Evolutionary conservation across 345 rosid species (phyloP), one percentile per base, ranked within the genome.

Genomic region (Reutealis trisperma): DNA sequence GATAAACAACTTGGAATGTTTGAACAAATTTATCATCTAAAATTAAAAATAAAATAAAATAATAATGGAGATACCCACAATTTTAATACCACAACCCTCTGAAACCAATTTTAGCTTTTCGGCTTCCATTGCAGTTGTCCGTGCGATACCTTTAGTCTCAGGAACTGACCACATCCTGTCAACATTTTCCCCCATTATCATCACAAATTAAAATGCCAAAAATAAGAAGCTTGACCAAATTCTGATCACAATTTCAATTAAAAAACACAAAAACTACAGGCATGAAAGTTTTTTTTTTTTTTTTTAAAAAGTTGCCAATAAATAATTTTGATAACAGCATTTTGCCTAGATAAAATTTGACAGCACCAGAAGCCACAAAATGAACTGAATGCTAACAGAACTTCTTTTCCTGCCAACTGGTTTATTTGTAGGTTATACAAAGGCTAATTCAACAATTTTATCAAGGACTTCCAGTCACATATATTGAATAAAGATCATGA

Each of bases 81-180:
- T 74, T 87, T 79, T 84, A 5, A 87, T 85, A 83, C 83, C 84
- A 80, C 95, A 94, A 58, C 95, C 92, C 84, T 94, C 98, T 0
- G 94, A 89, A 84, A 90, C 84, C 49, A 94, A 82, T 84, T 89
- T 91, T 37, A 93, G 78, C 47, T 78, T 88, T 77, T 94, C 97
- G 45, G 88, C 94, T 88, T 94, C 97, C 77, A 74, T 59, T 44
- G 94, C 85, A 2, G 94, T 85, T 49, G 86, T 88, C 79, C 89
- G 73, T 52, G 87, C 75, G 76, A 93, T 77, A 70, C 88, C 88
- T 85, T 87, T 87, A 75, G 93, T 73, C 84, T 91, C 95, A 14
- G 97, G 92, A 75, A 88, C 85, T 41, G 78, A 57, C 92, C 92
- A 88, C 90, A 90, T 87, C 89, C 98, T 94, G 87, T 45, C 45